Evolutionary conservation across 768 basidiomycete species (phyloP).

Genomic region (Boletus sensibilis): DNA sequence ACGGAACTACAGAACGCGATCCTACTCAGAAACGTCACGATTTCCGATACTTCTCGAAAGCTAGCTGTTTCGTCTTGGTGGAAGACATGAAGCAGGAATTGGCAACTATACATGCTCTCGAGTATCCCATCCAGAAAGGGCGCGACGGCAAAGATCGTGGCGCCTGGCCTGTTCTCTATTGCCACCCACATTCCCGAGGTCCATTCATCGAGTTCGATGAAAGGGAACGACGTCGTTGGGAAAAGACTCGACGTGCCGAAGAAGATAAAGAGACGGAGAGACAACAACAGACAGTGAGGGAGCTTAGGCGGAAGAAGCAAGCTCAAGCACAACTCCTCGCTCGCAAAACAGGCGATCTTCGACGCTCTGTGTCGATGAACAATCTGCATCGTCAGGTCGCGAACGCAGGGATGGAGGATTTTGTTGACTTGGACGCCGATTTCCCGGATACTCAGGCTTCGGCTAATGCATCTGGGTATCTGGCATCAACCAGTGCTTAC

Average conservation of each 20-base stretch:
- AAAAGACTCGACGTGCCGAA: slow-evolving; percentile 48
- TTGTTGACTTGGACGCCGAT: slow-evolving; percentile 43
- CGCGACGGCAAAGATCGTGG: slow-evolving; percentile 53
- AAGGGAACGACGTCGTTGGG: slow-evolving; percentile 65
- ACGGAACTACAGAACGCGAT: slow-evolving; percentile 89
- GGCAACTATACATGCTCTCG: slow-evolving; percentile 80
- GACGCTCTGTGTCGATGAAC: slow-evolving; percentile 73
- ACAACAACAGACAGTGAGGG: slow-evolving; percentile 24
- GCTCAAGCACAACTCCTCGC: slow-evolving; percentile 28
- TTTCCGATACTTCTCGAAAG: slow-evolving; percentile 79
- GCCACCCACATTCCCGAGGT: slow-evolving; percentile 68
- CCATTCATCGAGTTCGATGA: slow-evolving; percentile 79
- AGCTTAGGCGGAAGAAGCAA: slow-evolving; percentile 30
- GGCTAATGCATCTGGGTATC: slow-evolving; percentile 68
- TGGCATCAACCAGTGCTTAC: slow-evolving; percentile 60
- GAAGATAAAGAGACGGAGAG: slow-evolving; percentile 38
- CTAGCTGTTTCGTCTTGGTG: slow-evolving; percentile 80
- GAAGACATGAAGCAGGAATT: slow-evolving; percentile 85
- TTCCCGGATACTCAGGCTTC: slow-evolving; percentile 45
- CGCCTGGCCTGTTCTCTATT: slow-evolving; percentile 83
- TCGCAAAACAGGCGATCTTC: slow-evolving; percentile 51
- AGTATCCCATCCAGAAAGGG: slow-evolving; percentile 62
- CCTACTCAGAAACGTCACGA: slow-evolving; percentile 84
- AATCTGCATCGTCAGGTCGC: slow-evolving; percentile 61
- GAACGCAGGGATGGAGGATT: slow-evolving; percentile 40